Evolutionary conservation across 2,329 filamentous ascomycete species (phyloP), one percentile per base, ranked within the genome.

Genomic region (Alternaria sp.): DNA sequence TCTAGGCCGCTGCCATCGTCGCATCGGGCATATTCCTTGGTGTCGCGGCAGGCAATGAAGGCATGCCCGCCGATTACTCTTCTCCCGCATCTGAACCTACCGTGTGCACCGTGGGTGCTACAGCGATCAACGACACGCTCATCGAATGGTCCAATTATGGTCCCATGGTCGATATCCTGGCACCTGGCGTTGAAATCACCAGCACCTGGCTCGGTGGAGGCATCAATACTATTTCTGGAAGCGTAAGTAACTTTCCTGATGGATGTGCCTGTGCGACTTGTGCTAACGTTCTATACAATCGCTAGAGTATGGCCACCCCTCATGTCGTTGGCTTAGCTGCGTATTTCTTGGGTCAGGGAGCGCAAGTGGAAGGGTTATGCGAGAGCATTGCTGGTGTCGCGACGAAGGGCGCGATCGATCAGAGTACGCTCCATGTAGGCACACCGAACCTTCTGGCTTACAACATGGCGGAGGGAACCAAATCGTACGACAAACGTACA

Each of bases 311-410:
- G 87, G 87, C 89, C 33, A 84, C 84, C n/a, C 89, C 89, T 5
- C 88, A 91, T 72, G 81, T 91, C 52, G 83, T 86, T 34, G 89
- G 89, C 51, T 80, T 91, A 10, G 87, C 84, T 24, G 88, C 88
- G 33, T 91, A 91, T 77, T 79, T 91, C 42, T 85, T 91, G 78
- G 74, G 76, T 10, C 73, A 83, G 34, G 78, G 59, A 67, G 70
- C 14, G 53, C 71, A n/a, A 67, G 58, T 40, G 74, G 74, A 0
- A 64, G 74, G 28, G 79, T 77, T 86, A 6, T 82, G 80, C 69
- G 58, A 74, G 44, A 80, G 79, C 62, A 81, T 87, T 61, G 72
- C 74, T 60, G 69, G 69, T 37, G 73, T 81, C 28, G 78, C 78
- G 29, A 76, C 76, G 33, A 73, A 73, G 42, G 75, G 75, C 37